Base-by-base conservation (phyloP, 1,139 yeast species). In the Geotrichum klebahnii region DNA sequence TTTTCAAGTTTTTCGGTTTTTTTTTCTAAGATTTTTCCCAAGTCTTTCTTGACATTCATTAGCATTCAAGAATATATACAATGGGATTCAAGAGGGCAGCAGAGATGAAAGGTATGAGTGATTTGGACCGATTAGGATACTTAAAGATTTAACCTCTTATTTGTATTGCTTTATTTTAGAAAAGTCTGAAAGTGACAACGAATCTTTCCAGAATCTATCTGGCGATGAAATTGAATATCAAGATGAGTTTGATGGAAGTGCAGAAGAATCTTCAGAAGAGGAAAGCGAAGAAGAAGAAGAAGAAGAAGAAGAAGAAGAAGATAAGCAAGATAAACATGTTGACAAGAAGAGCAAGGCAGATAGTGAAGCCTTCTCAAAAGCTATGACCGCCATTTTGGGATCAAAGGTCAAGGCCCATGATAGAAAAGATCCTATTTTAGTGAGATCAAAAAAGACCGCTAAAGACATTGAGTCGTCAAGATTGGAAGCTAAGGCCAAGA, bases 391-490 rank as follows among this genome's bases (percentile, higher is more conserved):
- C 23, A 86, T 92, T 61, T 71, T 92, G 48, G 85, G 85, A 6
- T 87, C 97, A 1, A 84, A 81, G 62, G 74, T 92, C 59, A 92
- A 92, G 65, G 94, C 96, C 0, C 84, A 89, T 61, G 88, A 85
- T 63, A 77, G 97, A 64, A 77, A 78, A 43, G 95, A 89, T 62
- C 98, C 98, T 2, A 88, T 92, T 52, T 75, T 92, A 67, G 90
- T 90, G 14, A 80, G 74, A 40, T 84, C 89, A 61, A 77, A 77
- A 53, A 77, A 74, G 53, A 73, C 81, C 0, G 68, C 86, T 49
- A 83, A 83, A 67, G 82, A 86, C 57, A 75, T 85, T 48, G 97
- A 89, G 58, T 78, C 82, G 20, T 88, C 87, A 50, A 85, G 84
- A 64, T 71, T 92, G 44, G 97, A 92, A 59, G 78, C 80, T 54